Percentiles rank a stretch among this genome's conserved stretches.
Evolutionary conservation across 2,329 filamentous ascomycete genomes (phyloP).

Genomic region (Didymella pomorum): DNA sequence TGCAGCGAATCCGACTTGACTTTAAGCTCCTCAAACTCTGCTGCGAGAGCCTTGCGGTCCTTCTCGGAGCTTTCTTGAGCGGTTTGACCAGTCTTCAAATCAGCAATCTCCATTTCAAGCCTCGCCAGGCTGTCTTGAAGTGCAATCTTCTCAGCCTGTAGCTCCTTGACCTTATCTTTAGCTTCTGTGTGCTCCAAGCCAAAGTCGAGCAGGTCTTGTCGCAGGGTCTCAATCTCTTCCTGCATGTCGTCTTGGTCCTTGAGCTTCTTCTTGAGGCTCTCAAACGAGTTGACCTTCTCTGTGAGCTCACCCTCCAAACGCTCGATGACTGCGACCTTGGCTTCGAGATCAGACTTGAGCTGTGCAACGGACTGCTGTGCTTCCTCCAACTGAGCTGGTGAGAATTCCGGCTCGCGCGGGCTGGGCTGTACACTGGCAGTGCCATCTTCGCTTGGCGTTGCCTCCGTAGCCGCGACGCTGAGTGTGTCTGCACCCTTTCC

Average conservation of each 20-base stretch:
- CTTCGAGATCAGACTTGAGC: slow-evolving; percentile 47
- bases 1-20: slow-evolving; percentile 73
- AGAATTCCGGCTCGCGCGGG: slow-evolving; percentile 55
- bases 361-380: slow-evolving; percentile 40
- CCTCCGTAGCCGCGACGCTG: slow-evolving; percentile 38
- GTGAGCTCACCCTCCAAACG: slow-evolving; percentile 44
- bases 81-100: slow-evolving; percentile 59
- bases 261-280: slow-evolving; percentile 72
- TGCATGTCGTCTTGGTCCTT: slow-evolving; percentile 79
- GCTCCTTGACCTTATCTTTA: slow-evolving; percentile 75
- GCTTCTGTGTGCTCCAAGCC: slow-evolving; percentile 85
- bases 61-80: slow-evolving; percentile 59
- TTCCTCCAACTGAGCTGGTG: slow-evolving; percentile 40
- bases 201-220: slow-evolving; percentile 79
- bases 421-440: slow-evolving; percentile 46
- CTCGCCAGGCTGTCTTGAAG: slow-evolving; percentile 70
- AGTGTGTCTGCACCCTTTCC: slow-evolving; percentile 54
- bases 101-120: slow-evolving; percentile 74
- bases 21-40: slow-evolving; percentile 76
- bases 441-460: slow-evolving; percentile 50
- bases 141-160: slow-evolving; percentile 72
- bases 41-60: slow-evolving; percentile 64
- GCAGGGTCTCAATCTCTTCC: slow-evolving; percentile 85
- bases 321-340: slow-evolving; percentile 44
- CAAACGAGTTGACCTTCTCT: slow-evolving; percentile 74